phyloP scores from a whole-genome alignment of 805 yeast species.

The Yamadazyma sp. region DNA sequence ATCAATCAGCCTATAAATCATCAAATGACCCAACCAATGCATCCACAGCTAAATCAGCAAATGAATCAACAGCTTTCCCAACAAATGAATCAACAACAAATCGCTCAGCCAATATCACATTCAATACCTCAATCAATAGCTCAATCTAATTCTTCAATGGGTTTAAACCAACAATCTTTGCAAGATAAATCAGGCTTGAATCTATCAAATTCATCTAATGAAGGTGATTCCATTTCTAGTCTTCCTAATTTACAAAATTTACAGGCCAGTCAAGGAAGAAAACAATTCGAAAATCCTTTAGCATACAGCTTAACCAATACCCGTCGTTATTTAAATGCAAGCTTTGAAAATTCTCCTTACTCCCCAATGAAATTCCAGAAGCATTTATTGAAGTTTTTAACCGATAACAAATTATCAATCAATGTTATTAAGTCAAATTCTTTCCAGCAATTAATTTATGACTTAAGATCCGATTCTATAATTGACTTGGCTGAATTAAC shows the following conservation, averaged over 20 bases:
- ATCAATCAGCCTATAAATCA: too few relatives aligned
- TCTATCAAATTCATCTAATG: too few relatives aligned
- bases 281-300: too few relatives aligned
- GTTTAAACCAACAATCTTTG: too few relatives aligned
- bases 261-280: too few relatives aligned
- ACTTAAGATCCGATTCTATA: slow-evolving; percentile 47
- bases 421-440: slow-evolving; percentile 47
- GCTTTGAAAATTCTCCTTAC: slow-evolving; percentile 43
- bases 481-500: slow-evolving; percentile 47
- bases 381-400: slow-evolving; percentile 47
- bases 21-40: too few relatives aligned
- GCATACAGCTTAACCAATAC: slow-evolving; percentile 9
- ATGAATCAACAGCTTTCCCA: too few relatives aligned
- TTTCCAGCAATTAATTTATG: slow-evolving; percentile 50
- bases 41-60: too few relatives aligned
- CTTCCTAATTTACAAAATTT: too few relatives aligned
- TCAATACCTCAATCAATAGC: slow-evolving; percentile 1
- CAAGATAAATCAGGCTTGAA: too few relatives aligned
- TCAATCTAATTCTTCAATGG: slow-evolving; percentile 1
- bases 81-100: slow-evolving; percentile 1
- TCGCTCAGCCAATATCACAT: neutral
- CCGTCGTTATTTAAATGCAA: slow-evolving; percentile 23
- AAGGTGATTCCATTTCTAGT: too few relatives aligned
- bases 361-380: slow-evolving; percentile 47
- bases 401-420: slow-evolving; percentile 51